Percentiles rank a stretch among this genome's conserved stretches.
These are phyloP conservation scores for Lactarius tabidus DNA, from an alignment of 768 basidiomycete species.

Conservation along the genomic window DNA sequence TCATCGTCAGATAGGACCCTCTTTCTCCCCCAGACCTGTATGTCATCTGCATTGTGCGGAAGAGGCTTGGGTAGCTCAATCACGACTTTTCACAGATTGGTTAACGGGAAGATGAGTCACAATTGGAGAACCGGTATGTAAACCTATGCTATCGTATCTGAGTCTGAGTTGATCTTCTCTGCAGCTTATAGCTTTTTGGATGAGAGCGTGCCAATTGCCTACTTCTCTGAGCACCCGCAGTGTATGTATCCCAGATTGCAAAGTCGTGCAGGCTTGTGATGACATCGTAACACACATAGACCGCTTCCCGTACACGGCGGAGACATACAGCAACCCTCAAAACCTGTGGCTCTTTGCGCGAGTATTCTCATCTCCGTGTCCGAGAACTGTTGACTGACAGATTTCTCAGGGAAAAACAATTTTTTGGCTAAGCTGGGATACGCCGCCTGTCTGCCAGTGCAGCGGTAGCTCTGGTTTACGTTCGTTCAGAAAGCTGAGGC, in stretches of 20 bases:
- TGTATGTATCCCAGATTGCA: slow-evolving; percentile 18
- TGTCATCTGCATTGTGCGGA: slow-evolving; percentile 1
- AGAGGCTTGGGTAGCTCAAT: background rate
- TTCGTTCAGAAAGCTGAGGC: too few species aligned
- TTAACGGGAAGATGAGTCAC: background rate
- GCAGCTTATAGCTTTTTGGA: slow-evolving; percentile 27
- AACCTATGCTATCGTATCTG: background rate
- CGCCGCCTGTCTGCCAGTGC: too few species aligned
- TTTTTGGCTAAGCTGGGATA: background rate
- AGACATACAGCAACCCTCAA: slow-evolving; percentile 23
- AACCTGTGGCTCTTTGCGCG: slow-evolving; percentile 20
- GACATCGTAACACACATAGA: background rate
- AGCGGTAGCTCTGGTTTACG: too few species aligned
- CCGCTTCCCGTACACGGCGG: slow-evolving; percentile 17
- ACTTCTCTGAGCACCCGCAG: slow-evolving; percentile 33
- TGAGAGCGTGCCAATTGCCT: slow-evolving; percentile 33
- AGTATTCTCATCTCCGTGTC: background rate
- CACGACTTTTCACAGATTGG: background rate
- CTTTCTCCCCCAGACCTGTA: slow-evolving; percentile 38
- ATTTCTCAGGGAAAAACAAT: background rate
- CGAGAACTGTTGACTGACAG: background rate
- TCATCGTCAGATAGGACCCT: slow-evolving; percentile 29
- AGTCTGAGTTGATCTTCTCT: background rate
- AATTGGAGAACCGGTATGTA: slow-evolving; percentile 8
- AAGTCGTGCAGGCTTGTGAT: background rate